Evolutionary conservation across 2,329 filamentous ascomycete genomes (phyloP), one percentile per base, ranked within the genome.

Genomic region (Microcyclosporella mali): DNA sequence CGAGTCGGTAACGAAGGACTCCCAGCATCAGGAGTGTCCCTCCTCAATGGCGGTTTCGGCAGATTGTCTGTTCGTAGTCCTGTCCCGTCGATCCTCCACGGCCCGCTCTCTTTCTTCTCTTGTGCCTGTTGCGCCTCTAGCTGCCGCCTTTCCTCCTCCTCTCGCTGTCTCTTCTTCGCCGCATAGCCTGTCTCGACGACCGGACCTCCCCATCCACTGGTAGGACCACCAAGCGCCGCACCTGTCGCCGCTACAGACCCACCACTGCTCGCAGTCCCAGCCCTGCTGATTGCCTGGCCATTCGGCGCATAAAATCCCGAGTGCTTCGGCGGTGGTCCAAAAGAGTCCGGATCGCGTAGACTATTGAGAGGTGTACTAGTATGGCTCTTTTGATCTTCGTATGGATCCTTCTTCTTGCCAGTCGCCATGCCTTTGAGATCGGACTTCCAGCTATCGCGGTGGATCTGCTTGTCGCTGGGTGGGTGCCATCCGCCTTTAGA

Each of bases 241-340:
- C 40, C 63, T 18, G 70, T 36, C 18, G 46, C 47, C 3, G 48
- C 36, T 14, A 47, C 15, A 17, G 33, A 4, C 16, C 29, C 14
- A 39, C 37, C 9, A 34, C 32, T 16, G 43, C 39, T 28, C 14
- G 30, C 34, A 10, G 71, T 66, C 11, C 69, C 68, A 34, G 71
- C 43, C n/a, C 49, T 40, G 15, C 41, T 49, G 33, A 40, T 15
- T 15, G 49, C 59, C 39, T 71, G 69, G 21, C 68, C 48, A 27
- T 39, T 49, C 18, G 38, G 29, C 8, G 70, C 66, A 59, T 74
- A 67, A 51, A 72, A 73, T 37, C 71, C 69, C 43, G 70, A 64
- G 48, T 77, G 84, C 56, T 79, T 89, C 0, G 88, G 88, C 18
- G 88, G 88, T 17, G 88, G 86, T 2, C 78, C 87, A 61, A 94